Evolutionary conservation across 345 rosid genomes (phyloP), one percentile per base, ranked within the genome.

Genomic region (Gossypium sturtianum): DNA sequence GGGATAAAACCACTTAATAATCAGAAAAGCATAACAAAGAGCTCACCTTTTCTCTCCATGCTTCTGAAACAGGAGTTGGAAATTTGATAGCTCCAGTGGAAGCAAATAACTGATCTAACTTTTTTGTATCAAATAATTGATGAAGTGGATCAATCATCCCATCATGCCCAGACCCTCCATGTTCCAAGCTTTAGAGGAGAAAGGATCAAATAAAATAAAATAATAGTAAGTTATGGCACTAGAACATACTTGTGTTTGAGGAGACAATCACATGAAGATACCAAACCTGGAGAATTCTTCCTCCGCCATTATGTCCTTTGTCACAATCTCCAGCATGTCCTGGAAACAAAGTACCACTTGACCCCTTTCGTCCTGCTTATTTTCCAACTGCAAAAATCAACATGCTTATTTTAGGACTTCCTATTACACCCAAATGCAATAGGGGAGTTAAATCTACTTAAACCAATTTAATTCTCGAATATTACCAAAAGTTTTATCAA

Each of bases 321-420:
- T 88, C 65, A 89, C 97, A 80, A 89, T 97, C 85, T 96, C 99
- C 84, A 86, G 87, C 99, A 96, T 96, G 82, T 96, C 97, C 87
- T 91, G 99, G 84, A 96, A 96, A 74, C 91, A 88, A 76, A 96
- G 89, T 71, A 96, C 98, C 76, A 96, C 91, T 71, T 84, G 86
- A 89, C 92, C 94, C 85, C 88, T 83, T 73, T 96, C 95, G 2
- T 88, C 95, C 52, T 0, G 83, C 41, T 89, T 90, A 82, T 96
- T 96, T 15, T 82, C 88, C 52, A 87, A 72, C 99, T 96, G 83
- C 77, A 83, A 66, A 77, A 71, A 54, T 62, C 20, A 74, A 70
- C 71, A 27, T 53, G 15, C 48, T 54, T 72, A 29, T 22, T 48
- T 73, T 47, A 85, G 74, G 71, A 67, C 70, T 68, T 67, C 69